Conservation (phyloP, 129 eudicot genomes). For the Lonicera japonica region DNA sequence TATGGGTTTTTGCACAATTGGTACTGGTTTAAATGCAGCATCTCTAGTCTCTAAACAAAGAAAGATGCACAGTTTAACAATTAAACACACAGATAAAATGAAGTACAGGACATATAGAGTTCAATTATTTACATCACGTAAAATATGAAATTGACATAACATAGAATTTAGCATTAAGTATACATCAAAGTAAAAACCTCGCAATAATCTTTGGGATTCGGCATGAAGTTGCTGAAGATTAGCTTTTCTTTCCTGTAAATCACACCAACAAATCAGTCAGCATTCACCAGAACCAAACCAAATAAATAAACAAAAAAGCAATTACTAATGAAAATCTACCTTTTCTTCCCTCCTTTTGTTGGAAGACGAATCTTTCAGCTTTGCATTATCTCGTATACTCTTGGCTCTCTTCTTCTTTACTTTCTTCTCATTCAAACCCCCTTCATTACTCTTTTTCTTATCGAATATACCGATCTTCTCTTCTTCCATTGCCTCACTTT, state of each 20-base stretch:
- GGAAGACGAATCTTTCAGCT: slow-evolving; percentile 20
- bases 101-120: too few relatives aligned
- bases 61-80: neutral
- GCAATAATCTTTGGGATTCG: slow-evolving; percentile 73
- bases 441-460: slow-evolving; percentile 27
- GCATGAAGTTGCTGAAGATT: slow-evolving; percentile 67
- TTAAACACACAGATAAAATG: neutral
- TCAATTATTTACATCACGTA: too few relatives aligned
- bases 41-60: slow-evolving; percentile 51
- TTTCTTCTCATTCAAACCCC: slow-evolving; percentile 19
- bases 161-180: slow-evolving; percentile 4
- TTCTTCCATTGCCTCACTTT: slow-evolving; percentile 8
- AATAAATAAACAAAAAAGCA: neutral
- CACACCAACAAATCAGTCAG: neutral
- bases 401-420: slow-evolving; percentile 34
- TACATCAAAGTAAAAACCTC: slow-evolving; percentile 42
- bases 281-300: neutral
- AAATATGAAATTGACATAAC: slow-evolving; percentile 1
- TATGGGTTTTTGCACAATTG: slow-evolving; percentile 67
- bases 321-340: slow-evolving; percentile 16
- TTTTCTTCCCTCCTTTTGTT: slow-evolving; percentile 63
- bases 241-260: slow-evolving; percentile 60
- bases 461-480: neutral
- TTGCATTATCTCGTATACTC: slow-evolving; percentile 22
- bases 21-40: slow-evolving; percentile 70